These are phyloP conservation scores for Lentinula boryana DNA, from an alignment of 768 basidiomycete genomes.

Conservation along the genomic window DNA sequence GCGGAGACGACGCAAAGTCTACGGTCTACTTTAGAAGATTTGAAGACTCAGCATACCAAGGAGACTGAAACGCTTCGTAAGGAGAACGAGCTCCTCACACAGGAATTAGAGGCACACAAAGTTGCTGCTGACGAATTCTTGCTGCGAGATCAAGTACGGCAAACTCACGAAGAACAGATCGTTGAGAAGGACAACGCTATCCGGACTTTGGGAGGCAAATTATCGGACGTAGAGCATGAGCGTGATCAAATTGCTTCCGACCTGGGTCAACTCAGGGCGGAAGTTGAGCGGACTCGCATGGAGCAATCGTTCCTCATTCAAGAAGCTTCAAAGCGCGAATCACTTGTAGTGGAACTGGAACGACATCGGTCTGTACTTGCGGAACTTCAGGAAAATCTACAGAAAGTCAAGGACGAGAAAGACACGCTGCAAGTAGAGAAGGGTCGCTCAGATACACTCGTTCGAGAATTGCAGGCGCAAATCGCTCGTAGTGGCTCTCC, in stretches of 20 bases:
- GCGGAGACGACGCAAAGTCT: constrained; percentile 43
- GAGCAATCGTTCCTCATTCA: constrained; percentile 61
- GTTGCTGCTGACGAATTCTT: constrained; percentile 43
- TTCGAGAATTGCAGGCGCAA: constrained; percentile 79
- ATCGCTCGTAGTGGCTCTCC: constrained; percentile 53
- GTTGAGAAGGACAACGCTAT: constrained; percentile 45
- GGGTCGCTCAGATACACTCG: constrained; percentile 54
- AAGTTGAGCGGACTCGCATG: constrained; percentile 50
- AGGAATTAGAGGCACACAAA: constrained; percentile 61
- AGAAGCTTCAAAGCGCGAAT: constrained; percentile 71
- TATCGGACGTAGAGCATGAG: constrained; percentile 39
- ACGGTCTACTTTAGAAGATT: constrained; percentile 37
- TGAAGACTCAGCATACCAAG: constrained; percentile 41
- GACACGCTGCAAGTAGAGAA: constrained; percentile 72
- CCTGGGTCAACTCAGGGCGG: constrained; percentile 47
- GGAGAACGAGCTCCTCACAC: constrained; percentile 41
- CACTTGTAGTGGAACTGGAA: constrained; percentile 70
- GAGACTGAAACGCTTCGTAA: constrained; percentile 41
- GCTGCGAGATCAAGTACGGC: constrained; percentile 34
- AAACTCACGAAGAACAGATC: constrained; percentile 40
- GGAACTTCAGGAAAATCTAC: constrained; percentile 72
- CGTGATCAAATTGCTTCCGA: constrained; percentile 37
- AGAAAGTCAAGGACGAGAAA: constrained; percentile 78
- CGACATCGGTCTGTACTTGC: constrained; percentile 69
- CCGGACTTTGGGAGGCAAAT: constrained; percentile 40